A percentile compares a stretch with the other conserved stretches of the same genome.
Conservation (phyloP, 768 basidiomycete species). For the Clitopilus hobsonii region DNA sequence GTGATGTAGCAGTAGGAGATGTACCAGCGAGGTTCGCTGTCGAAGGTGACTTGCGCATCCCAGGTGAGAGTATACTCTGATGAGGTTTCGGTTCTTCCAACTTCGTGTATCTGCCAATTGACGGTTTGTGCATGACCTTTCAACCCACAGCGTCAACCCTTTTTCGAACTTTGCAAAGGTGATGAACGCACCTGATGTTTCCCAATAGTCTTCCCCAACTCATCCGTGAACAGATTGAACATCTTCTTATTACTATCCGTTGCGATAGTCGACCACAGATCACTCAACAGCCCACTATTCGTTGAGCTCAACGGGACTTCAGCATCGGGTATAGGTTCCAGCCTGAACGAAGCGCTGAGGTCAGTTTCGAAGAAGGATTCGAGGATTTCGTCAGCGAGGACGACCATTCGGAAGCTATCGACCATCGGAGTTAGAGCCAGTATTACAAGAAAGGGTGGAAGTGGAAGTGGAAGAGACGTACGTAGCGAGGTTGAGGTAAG, state of each 20-base stretch:
- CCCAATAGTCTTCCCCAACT: conserved; percentile 91
- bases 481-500: conserved; percentile 91
- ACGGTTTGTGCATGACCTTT: conserved; percentile 70
- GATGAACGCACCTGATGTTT: conserved; percentile 67
- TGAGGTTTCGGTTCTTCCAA: conserved; percentile 86
- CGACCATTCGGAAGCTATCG: conserved; percentile 93
- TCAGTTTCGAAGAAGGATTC: conserved; percentile 97
- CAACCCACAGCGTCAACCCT: not conserved
- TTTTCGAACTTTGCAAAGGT: not conserved
- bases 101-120: conserved; percentile 81
- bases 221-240: conserved; percentile 90
- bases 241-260: conserved; percentile 92
- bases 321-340: conserved; percentile 65
- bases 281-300: conserved; percentile 66
- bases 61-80: conserved; percentile 77
- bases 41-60: conserved; percentile 55
- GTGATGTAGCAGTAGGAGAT: conserved; percentile 28
- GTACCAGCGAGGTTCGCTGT: conserved; percentile 42
- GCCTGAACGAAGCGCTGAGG: conserved; percentile 80
- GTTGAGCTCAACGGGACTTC: conserved; percentile 48
- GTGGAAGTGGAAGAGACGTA: conserved; percentile 26
- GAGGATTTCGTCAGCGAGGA: conserved; percentile 92
- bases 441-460: not conserved
- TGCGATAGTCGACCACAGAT: conserved; percentile 85
- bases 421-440: not conserved